Base-by-base conservation (phyloP, 768 basidiomycete species). In the Termitomyces bulborhizus region DNA sequence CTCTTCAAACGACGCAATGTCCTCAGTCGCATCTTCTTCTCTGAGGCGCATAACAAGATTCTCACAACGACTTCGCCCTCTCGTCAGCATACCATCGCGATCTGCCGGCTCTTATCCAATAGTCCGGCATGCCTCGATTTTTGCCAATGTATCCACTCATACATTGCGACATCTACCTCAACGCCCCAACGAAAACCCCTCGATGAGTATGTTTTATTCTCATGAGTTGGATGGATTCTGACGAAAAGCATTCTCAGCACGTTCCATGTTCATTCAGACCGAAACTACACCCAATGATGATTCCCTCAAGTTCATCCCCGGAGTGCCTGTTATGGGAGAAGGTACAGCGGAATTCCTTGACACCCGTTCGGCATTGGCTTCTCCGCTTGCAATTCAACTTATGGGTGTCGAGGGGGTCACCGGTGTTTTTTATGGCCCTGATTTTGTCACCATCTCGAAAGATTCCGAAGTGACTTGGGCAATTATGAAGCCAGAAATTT, bases 261-360 rank as follows among this genome's bases (percentile, higher is more conserved):
- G 94, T 24, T 87, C 88, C 52, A 96, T 98, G 95, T 98, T 98
- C 75, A 97, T 98, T 55, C 97, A 99, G 72, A 98, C 96, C 4
- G 95, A 98, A 73, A 84, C 86, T 9, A 99, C 97, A 0, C 97
- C 97, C 0, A 99, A 99, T 68, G 91, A 93, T 32, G 93, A 98
- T 67, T 96, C 95, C 1, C 81, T 99, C 50, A 98, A 99, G 70
- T 99, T 99, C 73, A 93, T 99, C 56, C 97, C 96, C 1, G 97
- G 97, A 0, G 78, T 86, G 24, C 69, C 84, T 29, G 94, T 99
- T 29, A 93, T 97, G 85, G 82, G 82, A 40, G 82, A 84, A 26
- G 93, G 93, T 43, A 90, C 89, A 0, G 93, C 94, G 6, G 97
- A 99, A 70, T 98, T 99, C 69, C 83, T 97, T 47, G 93, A 96